phyloP scores from a whole-genome alignment of 1,139 yeast species.

The Pichia sp. region DNA sequence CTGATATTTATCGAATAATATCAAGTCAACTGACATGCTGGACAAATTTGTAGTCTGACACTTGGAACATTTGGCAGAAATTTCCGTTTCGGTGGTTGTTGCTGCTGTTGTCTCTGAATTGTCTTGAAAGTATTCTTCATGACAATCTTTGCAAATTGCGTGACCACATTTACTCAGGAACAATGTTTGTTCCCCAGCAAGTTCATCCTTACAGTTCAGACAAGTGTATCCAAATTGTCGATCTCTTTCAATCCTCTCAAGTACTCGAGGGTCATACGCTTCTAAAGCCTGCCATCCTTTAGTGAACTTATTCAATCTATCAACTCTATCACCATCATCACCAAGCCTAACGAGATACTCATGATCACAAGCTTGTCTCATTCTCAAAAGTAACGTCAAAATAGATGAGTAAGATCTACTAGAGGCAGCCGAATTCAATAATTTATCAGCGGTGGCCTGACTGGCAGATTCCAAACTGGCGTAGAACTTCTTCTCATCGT shows the following conservation, averaged over 20 bases:
- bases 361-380: conserved; percentile 91
- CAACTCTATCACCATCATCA: conserved; percentile 27
- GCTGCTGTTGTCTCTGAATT: conserved; percentile 29
- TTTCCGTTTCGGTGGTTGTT: conserved; percentile 35
- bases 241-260: conserved; percentile 18
- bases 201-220: conserved; percentile 59
- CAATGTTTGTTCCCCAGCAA: conserved; percentile 40
- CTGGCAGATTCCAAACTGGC: conserved; percentile 50
- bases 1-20: conserved; percentile 43
- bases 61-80: conserved; percentile 39
- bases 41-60: conserved; percentile 30
- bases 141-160: conserved; percentile 56
- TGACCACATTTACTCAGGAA: conserved; percentile 64
- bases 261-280: conserved; percentile 4
- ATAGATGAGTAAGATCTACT: conserved; percentile 37
- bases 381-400: conserved; percentile 64
- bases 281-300: conserved; percentile 17
- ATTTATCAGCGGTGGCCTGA: conserved; percentile 46
- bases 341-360: conserved; percentile 68
- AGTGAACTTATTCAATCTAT: conserved; percentile 13
- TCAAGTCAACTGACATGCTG: conserved; percentile 40
- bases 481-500: conserved; percentile 46
- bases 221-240: conserved; percentile 42
- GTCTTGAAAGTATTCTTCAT: conserved; percentile 43
- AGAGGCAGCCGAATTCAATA: conserved; percentile 31